Percentiles rank a stretch among this genome's conserved stretches.
These are phyloP conservation scores for Starmerella powellii DNA, from an alignment of 805 yeast species.

Conservation along the genomic window DNA sequence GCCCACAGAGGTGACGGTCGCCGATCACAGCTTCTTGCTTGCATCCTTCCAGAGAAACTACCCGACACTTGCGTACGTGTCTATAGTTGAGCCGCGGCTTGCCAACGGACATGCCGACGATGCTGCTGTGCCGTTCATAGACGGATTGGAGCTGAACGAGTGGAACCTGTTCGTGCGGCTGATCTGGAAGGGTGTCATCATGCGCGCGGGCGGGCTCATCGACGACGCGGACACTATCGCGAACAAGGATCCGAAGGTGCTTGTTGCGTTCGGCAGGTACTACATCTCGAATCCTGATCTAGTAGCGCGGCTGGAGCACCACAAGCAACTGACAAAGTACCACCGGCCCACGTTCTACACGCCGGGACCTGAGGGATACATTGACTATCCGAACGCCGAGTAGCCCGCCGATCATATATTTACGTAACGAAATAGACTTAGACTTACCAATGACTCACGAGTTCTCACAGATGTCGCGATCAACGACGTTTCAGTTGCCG, in stretches of 20 bases:
- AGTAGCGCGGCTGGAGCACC: conserved; percentile 35
- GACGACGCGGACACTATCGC: conserved; percentile 3
- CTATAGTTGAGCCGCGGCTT: conserved; percentile 38
- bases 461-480: too few species aligned
- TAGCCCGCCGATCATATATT: neutral
- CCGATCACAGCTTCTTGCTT: conserved; percentile 35
- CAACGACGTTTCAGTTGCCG: neutral
- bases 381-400: conserved; percentile 31
- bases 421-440: too few species aligned
- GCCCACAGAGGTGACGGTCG: conserved; percentile 24
- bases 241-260: conserved; percentile 25
- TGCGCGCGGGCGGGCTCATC: conserved; percentile 21
- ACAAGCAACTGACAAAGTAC: conserved; percentile 34
- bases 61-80: conserved; percentile 34
- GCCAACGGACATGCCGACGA: conserved; percentile 13
- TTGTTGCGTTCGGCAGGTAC: conserved; percentile 38
- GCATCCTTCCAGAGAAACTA: conserved; percentile 27
- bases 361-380: conserved; percentile 33
- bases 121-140: neutral
- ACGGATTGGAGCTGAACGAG: conserved; percentile 17
- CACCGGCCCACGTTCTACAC: conserved; percentile 41
- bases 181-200: conserved; percentile 20
- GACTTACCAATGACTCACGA: too few species aligned
- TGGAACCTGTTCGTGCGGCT: conserved; percentile 19
- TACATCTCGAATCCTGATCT: conserved; percentile 49